Base-by-base conservation (phyloP, 2,329 filamentous ascomycete species). In the Colletotrichum coccodes region DNA sequence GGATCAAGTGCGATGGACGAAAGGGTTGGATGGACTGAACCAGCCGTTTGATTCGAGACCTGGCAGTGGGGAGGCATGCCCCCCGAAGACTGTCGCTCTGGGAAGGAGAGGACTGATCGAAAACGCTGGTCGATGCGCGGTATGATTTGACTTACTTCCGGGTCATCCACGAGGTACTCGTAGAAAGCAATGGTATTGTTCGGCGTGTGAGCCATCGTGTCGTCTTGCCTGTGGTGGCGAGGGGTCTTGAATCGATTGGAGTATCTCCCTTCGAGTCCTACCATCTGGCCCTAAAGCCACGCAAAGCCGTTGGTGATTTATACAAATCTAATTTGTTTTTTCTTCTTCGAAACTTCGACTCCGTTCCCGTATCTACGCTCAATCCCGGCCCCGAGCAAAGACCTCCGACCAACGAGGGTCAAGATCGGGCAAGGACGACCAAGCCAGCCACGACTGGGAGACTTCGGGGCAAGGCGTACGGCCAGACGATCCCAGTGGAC, bases 91-190 rank as follows among this genome's bases (percentile, higher is more conserved):
- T 21, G 23, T 16, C n/a, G 12, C 23, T 34, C 47, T n/a, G 44
- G 9, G 52, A 36, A 46, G 32, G 23, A 68, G 46, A 30, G 32
- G 30, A n/a, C 28, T 23, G 40, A 32, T 23, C 26, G 58, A 40
- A 21, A 49, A 16, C 14, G 38, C 40, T n/a, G 38, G 28, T n/a
- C 54, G 28, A 52, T 9, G 38, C 38, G 53, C 36, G 26, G 40
- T 12, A 21, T 69, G 54, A 16, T 49, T 54, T 28, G 18, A 56
- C 66, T 69, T 66, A 66, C 66, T 50, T 69, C 61, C 26, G 56
- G 49, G 18, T 66, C 49, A 34, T 69, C 49, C 49, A 65, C 62
- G 42, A 66, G 62, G 50, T 66, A 66, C 30, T 69, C 66, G 61
- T 66, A 60, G 23, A 69, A 65, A 14, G 54, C 18, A n/a, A 18